A percentile compares a stretch with the other conserved stretches of the same genome.
Evolutionary conservation across 345 rosid genomes (phyloP).

Genomic region (Linum tenue): DNA sequence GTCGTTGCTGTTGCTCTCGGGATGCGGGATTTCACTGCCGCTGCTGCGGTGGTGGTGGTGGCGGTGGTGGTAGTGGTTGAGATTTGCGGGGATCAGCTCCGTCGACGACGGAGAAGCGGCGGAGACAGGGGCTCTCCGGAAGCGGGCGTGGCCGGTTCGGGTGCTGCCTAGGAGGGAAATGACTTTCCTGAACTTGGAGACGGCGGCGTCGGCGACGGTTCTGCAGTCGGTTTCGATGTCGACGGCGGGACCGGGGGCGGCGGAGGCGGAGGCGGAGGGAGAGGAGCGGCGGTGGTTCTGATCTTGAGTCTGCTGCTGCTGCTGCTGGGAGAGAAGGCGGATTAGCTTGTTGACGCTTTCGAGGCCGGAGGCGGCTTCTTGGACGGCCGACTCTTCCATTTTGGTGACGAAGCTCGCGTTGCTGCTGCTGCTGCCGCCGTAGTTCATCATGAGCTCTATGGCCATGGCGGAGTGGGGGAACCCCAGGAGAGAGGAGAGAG

Average conservation of each 20-base stretch:
- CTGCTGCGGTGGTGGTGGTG: constrained; percentile 1
- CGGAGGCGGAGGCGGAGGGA: constrained; percentile 9
- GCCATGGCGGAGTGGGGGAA: constrained; percentile 20
- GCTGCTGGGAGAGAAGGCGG: constrained; percentile 20
- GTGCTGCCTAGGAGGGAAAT: constrained; percentile 15
- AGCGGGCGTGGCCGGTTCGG: constrained; percentile 10
- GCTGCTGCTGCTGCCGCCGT: constrained; percentile 15
- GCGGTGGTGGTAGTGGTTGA: background rate
- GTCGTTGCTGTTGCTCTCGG: constrained; percentile 7
- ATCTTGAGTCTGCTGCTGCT: background rate
- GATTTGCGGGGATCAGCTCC: background rate
- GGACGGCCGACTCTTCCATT: constrained; percentile 24
- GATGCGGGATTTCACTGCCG: constrained; percentile 9
- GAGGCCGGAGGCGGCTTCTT: constrained; percentile 28
- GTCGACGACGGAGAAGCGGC: too few relatives aligned
- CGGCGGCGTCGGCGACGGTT: constrained; percentile 5
- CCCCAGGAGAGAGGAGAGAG: constrained; percentile 9
- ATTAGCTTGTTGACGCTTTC: constrained; percentile 23
- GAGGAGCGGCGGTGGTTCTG: constrained; percentile 17
- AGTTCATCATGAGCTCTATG: constrained; percentile 16
- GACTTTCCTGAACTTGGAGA: constrained; percentile 19
- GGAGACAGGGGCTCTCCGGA: constrained; percentile 5
- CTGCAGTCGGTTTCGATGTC: constrained; percentile 2
- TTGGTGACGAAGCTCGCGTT: constrained; percentile 17
- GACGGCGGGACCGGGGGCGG: constrained; percentile 2